Evolutionary conservation across 2,329 filamentous ascomycete genomes (phyloP), one percentile per base, ranked within the genome.

Genomic region (Pseudogymnoascus sp.): DNA sequence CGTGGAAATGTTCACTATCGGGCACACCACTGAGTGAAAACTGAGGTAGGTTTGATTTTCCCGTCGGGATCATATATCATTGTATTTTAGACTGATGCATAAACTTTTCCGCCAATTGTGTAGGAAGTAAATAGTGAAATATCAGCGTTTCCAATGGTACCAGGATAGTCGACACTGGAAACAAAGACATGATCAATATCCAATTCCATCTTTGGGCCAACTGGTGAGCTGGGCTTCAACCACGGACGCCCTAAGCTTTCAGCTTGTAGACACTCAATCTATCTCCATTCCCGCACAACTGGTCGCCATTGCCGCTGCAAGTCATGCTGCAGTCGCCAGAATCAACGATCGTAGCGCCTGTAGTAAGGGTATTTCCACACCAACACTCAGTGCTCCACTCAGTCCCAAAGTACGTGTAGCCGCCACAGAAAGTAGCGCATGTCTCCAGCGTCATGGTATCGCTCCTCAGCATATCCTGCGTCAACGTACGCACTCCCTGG

Each of bases 371-470:
- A 63, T 72, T 71, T 19, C 74, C 73, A 66, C 73, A 75, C 67
- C 69, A 75, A 48, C 73, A 74, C 67, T 77, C 72, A 54, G 70
- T 69, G 36, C 71, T 70, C 67, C 76, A 79, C 64, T 79, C 77
- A 6, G 76, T 72, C 43, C 77, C 77, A 28, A 74, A 75, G 65
- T 73, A 75, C 1, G 64, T 70, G 37, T 72, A 75, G 1, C 69
- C 71, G 6, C 62, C 61, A 57, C 72, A 76, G 43, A 72, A 70
- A 0, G 66, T 54, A 13, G 68, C 69, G 57, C 75, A 77, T 7
- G 65, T 69, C 61, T 76, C 71, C 48, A 75, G 66, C 4, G 73
- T 73, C 73, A 75, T 75, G n/a, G 64, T 61, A 62, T 73, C 67
- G 34, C 65, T 62, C 6, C 69, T 67, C 43, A 67, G 69, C 1